Base-by-base conservation (phyloP, 257 asterid genomes). In the Petrea volubilis region DNA sequence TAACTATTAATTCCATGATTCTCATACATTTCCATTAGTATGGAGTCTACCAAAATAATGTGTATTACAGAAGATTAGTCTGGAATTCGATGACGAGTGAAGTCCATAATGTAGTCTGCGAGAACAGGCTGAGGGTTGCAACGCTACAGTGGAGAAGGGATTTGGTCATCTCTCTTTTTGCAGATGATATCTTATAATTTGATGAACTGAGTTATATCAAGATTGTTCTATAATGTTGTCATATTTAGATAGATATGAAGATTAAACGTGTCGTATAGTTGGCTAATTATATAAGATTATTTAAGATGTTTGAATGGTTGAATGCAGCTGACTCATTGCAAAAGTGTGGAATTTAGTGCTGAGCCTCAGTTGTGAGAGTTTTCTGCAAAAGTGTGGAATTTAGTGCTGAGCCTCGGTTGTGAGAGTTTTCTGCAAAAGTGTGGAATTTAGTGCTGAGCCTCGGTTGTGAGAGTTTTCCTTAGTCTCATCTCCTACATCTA, bases 101-200 rank as follows among this genome's bases (percentile, higher is more conserved):
- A 74, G 53, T 56, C 23, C 24, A 33, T 64, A 59, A 13, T 67
- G 36, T 74, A 31, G 62, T 66, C 40, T 4, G 53, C n/a, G 31
- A 31, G 49, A 59, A 47, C 47, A 74, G 68, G 49, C 49, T 65
- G 41, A 56, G 44, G 43, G 51, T 13, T 62, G 63, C 41, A 66
- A 4, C 67, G 57, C 56, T 57, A 2, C 14, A 36, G 68, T 36
- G 44, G 61, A 7, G 64, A 25, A 4, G 25, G 36, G 13, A 38
- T 62, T 20, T 12, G 13, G 31, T 27, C 25, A 21, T 52, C 36
- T 65, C 21, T 57, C 3, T 27, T 67, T 56, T n/a, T n/a, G 38
- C 40, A 23, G 55, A 70, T 60, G 50, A 10, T 27, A 13, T 31
- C 65, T 38, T 61, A 38, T 34, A 40, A 57, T 49, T 34, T 15